These are phyloP conservation scores for Besnoitia besnoiti DNA, from an alignment of 169 alveolate species.

Conservation along the genomic window DNA sequence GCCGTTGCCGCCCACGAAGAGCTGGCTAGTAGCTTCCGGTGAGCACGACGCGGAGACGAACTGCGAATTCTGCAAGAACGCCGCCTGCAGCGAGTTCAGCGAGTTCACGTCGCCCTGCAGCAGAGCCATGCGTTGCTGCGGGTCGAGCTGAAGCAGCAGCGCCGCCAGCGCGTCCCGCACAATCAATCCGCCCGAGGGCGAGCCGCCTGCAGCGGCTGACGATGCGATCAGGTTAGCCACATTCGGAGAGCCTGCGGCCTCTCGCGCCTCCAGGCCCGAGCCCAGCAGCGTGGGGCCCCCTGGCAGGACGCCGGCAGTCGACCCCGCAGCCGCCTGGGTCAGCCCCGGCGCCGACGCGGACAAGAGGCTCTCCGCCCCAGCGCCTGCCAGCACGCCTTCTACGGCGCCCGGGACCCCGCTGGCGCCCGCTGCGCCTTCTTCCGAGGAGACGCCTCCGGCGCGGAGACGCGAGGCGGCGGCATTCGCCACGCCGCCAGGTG, in stretches of 20 bases:
- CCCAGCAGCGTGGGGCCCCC: conserved; percentile 22
- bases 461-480: not conserved
- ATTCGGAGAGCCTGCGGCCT: not conserved
- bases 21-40: not conserved
- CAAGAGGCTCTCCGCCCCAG: not conserved
- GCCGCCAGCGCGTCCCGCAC: conserved; percentile 45
- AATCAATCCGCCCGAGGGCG: conserved; percentile 13
- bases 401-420: not conserved
- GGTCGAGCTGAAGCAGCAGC: conserved; percentile 20
- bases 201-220: not conserved
- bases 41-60: not conserved
- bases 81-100: not conserved
- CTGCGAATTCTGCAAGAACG: not conserved
- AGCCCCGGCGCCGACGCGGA: not conserved
- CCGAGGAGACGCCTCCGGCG: not conserved
- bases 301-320: not conserved
- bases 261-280: not conserved
- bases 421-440: not conserved
- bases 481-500: not conserved
- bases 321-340: not conserved
- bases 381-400: not conserved
- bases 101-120: conserved; percentile 25
- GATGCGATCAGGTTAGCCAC: not conserved
- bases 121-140: conserved; percentile 1
- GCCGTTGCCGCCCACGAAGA: not conserved